Conservation (phyloP, 257 asterid genomes). For the Primulina tabacum region DNA sequence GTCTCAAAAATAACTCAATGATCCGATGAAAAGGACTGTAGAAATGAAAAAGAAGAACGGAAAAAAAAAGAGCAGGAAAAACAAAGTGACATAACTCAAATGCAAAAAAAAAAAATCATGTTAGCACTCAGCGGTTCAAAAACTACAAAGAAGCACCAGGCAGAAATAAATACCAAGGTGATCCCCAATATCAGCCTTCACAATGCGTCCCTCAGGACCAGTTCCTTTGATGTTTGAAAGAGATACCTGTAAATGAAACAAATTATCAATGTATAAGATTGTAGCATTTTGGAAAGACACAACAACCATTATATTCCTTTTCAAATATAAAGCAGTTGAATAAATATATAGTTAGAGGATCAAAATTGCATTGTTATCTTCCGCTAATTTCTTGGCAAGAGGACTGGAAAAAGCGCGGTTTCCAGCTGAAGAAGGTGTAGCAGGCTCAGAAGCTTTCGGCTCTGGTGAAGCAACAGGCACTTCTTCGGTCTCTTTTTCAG, state of each 20-base stretch:
- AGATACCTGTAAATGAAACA: constrained; percentile 34
- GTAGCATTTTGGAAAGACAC: background rate
- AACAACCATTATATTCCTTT: background rate
- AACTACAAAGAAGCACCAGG: background rate
- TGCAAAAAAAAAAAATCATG: background rate
- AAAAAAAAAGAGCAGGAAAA: background rate
- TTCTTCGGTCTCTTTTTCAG: constrained; percentile 58
- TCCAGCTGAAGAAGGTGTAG: constrained; percentile 48
- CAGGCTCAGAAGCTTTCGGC: constrained; percentile 58
- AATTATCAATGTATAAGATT: background rate
- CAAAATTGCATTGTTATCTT: constrained; percentile 40
- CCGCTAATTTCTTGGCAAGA: constrained; percentile 49
- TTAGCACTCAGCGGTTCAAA: background rate
- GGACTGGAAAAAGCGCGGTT: constrained; percentile 55
- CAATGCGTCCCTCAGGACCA: constrained; percentile 54
- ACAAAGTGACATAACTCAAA: background rate
- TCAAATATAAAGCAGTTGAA: background rate
- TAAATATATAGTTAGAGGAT: background rate
- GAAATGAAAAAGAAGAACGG: background rate
- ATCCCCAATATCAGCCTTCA: constrained; percentile 56
- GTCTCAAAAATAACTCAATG: background rate
- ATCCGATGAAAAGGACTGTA: background rate
- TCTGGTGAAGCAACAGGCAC: constrained; percentile 56
- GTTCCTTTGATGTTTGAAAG: constrained; percentile 50
- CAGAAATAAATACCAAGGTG: constrained; percentile 38